Evolutionary conservation across 108 stramenopile species (phyloP), one percentile per base, ranked within the genome.

Genomic region (Nitzschia palea): DNA sequence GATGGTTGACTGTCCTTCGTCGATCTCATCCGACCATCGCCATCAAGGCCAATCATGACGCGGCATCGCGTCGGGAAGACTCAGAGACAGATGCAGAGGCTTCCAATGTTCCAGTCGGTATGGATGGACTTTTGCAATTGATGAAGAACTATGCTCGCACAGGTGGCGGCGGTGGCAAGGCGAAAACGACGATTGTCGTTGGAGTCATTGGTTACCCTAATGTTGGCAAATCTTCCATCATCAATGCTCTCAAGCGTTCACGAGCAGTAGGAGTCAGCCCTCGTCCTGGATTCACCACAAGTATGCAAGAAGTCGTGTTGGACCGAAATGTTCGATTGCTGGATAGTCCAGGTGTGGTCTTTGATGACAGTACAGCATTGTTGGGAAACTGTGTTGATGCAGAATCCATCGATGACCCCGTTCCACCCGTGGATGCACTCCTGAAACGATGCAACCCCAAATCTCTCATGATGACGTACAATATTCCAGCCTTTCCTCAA

Each of bases 261-360:
- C 78, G 95, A 20, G 93, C 96, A 14, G 98, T 96, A 10, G 97
- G 97, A 1, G 98, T 99, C 15, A 96, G 95, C 56, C 82, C 98
- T 25, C 82, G 93, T 15, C 95, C 99, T 4, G 99, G 99, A 22
- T 95, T 91, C 74, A 99, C 99, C 6, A 97, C 91, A 34, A 65
- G 91, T 18, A 82, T 97, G 92, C 97, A 97, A 72, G 97, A 98
- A 77, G 95, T 99, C 43, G 86, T 92, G 10, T 73, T 99, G 60
- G 99, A 99, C 69, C 87, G 93, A 63, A 89, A 94, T 56, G 86
- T 99, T 44, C 93, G 89, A 42, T 83, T 99, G 3, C 67, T 99
- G 64, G 99, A 99, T 76, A 96, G 91, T 63, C 99, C 99, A 37
- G 99, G 99, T 31, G 97, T 99, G 9, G 96, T 99, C 4, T 98